These are phyloP conservation scores for Rhodosporidiobolus odoratus DNA, from an alignment of 768 basidiomycete genomes.

Conservation along the genomic window DNA sequence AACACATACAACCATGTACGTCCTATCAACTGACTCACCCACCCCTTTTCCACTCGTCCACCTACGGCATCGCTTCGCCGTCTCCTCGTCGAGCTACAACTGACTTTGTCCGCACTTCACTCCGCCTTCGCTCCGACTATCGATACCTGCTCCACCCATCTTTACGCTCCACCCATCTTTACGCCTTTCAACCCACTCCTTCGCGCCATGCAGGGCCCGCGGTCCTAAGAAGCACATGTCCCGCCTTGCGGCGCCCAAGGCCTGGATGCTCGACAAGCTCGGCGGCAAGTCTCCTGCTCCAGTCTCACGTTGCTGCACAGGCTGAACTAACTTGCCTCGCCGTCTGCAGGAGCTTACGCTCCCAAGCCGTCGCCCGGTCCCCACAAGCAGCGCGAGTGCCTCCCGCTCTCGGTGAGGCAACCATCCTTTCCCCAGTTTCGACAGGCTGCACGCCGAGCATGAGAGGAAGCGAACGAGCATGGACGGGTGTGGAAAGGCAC, in stretches of 20 bases:
- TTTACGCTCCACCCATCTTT: too few relatives aligned
- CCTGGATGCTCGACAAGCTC: constrained; percentile 99
- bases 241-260: constrained; percentile 90
- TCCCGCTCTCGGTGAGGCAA: constrained; percentile 64
- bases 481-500: too few relatives aligned
- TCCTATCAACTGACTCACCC: too few relatives aligned
- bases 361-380: constrained; percentile 85
- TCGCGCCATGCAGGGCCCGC: constrained; percentile 20
- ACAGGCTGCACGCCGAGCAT: background rate
- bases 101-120: too few relatives aligned
- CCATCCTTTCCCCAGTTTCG: background rate
- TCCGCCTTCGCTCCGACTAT: too few relatives aligned
- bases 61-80: too few relatives aligned
- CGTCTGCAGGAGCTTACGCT: constrained; percentile 68
- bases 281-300: constrained; percentile 50
- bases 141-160: too few relatives aligned
- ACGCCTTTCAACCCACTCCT: too few relatives aligned
- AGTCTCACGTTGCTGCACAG: background rate
- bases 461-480: too few relatives aligned
- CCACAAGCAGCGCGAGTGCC: constrained; percentile 97
- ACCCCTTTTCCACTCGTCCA: too few relatives aligned
- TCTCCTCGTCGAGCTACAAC: too few relatives aligned
- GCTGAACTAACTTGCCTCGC: background rate
- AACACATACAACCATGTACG: too few relatives aligned
- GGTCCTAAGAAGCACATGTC: constrained; percentile 55